phyloP scores from a whole-genome alignment of 2,329 filamentous ascomycete genomes.

The Chaetomiaceae sp. region DNA sequence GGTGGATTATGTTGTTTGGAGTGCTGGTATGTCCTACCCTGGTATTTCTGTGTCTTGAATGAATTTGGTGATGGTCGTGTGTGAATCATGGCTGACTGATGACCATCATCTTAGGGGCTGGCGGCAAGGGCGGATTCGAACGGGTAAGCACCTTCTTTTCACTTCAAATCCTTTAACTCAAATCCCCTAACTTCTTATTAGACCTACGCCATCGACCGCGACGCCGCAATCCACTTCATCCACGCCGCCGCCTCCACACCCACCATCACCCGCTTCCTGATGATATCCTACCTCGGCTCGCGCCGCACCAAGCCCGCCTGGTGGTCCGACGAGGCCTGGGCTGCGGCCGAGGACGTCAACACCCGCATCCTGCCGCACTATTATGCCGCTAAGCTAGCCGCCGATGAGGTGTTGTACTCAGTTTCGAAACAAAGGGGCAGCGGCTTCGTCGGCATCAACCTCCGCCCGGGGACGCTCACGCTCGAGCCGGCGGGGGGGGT shows the following conservation, averaged over 20 bases:
- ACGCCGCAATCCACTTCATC: conserved; percentile 61
- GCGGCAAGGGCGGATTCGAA: conserved; percentile 54
- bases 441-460: conserved; percentile 46
- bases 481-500: conserved; percentile 45
- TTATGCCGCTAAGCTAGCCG: conserved; percentile 56
- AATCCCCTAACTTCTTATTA: conserved; percentile 25
- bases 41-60: neutral
- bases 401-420: conserved; percentile 54
- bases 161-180: neutral
- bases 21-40: conserved; percentile 48
- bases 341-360: conserved; percentile 37
- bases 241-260: conserved; percentile 52
- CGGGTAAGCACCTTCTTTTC: conserved; percentile 23
- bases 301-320: conserved; percentile 50
- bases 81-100: conserved; percentile 13
- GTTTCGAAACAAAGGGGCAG: conserved; percentile 37
- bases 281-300: conserved; percentile 58
- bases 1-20: conserved; percentile 65
- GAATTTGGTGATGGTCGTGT: neutral
- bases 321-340: conserved; percentile 51
- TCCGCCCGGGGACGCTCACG: conserved; percentile 50
- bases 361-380: conserved; percentile 46
- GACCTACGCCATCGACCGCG: conserved; percentile 57
- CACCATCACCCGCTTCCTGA: conserved; percentile 56
- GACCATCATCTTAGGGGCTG: conserved; percentile 46